Conservation (phyloP, 495 filamentous ascomycete species). For the Beverwykella pulmonaria region DNA sequence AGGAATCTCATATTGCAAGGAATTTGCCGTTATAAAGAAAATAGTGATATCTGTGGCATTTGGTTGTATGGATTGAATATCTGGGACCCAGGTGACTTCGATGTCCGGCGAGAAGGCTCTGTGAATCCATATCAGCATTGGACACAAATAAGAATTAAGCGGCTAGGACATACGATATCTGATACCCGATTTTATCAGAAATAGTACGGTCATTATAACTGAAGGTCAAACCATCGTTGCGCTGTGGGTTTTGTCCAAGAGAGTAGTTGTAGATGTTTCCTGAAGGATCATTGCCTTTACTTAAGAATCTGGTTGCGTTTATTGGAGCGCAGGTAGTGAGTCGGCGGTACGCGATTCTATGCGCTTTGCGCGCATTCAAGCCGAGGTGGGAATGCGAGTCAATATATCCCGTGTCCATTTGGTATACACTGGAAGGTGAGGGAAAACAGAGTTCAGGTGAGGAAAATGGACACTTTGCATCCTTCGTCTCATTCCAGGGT, state of each 20-base stretch:
- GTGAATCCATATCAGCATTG: not conserved
- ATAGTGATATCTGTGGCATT: not conserved
- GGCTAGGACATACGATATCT: not conserved
- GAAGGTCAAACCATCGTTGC: constrained; percentile 4
- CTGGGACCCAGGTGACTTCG: not conserved
- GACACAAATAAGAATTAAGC: not conserved
- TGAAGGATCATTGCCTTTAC: not conserved
- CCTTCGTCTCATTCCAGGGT: not conserved
- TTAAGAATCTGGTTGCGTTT: constrained; percentile 5
- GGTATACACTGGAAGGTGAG: constrained; percentile 1
- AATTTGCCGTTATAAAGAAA: constrained; percentile 1
- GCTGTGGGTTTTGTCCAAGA: not conserved
- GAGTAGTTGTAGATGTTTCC: not conserved
- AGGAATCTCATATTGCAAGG: not conserved
- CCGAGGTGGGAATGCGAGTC: constrained; percentile 7
- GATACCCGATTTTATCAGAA: not conserved
- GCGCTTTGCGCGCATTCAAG: constrained; percentile 1
- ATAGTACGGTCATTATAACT: not conserved
- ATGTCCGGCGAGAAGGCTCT: not conserved
- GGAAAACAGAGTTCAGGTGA: constrained; percentile 1
- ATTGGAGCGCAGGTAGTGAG: constrained; percentile 9
- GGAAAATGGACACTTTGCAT: not conserved
- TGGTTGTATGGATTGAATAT: constrained; percentile 2
- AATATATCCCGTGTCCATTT: constrained; percentile 6
- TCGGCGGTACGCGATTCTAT: constrained; percentile 5